Conservation (phyloP, 441 rosid genomes). For the Adansonia rubrostipa region DNA sequence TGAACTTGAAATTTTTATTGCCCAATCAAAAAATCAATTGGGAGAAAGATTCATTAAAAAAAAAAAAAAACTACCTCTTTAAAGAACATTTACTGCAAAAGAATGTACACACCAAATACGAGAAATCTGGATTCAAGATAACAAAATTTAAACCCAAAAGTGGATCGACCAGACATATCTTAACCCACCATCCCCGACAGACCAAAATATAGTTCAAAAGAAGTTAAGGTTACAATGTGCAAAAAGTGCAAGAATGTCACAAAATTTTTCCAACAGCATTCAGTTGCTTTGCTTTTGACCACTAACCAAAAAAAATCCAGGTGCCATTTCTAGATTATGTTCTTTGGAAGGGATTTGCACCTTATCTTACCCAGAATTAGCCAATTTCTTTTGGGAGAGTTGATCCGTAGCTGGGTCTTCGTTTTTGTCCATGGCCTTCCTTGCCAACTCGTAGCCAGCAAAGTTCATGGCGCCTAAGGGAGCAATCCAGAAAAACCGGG, state of each 20-base stretch:
- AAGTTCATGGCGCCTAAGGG: conserved; percentile 99
- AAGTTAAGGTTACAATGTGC: neutral
- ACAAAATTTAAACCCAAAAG: conserved; percentile 27
- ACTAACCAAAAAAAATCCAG: conserved; percentile 26
- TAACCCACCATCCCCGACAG: neutral
- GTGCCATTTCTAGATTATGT: neutral
- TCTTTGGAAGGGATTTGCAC: conserved; percentile 12
- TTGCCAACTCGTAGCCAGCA: conserved; percentile 93
- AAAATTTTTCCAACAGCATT: conserved; percentile 39
- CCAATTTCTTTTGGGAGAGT: conserved; percentile 47
- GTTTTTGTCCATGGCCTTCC: conserved; percentile 82
- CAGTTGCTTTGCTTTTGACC: neutral
- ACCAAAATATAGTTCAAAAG: neutral
- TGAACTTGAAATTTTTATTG: neutral
- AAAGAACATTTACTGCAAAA: conserved; percentile 27
- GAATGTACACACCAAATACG: conserved; percentile 31
- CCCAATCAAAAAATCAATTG: neutral
- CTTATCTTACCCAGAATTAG: conserved; percentile 40
- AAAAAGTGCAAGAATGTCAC: conserved; percentile 15
- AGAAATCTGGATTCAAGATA: neutral
- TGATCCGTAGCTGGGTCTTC: conserved; percentile 47
- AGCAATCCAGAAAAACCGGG: conserved; percentile 98
- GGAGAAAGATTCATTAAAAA: neutral
- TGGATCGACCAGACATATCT: neutral
- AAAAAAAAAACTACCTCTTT: neutral